Base-by-base conservation (phyloP, 2,329 filamentous ascomycete genomes). In the Stemphylium vesicarium region DNA sequence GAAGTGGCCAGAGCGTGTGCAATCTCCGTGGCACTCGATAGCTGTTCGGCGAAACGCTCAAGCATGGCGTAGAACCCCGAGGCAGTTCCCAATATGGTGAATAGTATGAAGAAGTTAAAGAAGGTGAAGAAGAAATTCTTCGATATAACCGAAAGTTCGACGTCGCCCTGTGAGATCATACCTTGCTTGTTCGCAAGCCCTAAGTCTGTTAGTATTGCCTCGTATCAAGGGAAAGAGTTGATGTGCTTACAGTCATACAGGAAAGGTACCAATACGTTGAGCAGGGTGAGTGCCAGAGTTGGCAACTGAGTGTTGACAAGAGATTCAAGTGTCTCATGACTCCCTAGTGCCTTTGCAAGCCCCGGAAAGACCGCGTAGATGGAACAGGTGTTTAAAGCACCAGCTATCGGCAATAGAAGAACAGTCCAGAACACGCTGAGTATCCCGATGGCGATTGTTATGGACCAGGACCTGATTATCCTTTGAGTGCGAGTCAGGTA, bases 41-140 rank as follows among this genome's bases (percentile, higher is more conserved):
- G 82, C 9, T 88, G 85, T 42, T 94, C 85, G 49, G 86, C 86
- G 41, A 98, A 81, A 22, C 81, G 79, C 51, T 84, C 77, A 69
- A 83, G 82, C 47, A 89, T 84, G 31, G 82, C 81, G 76, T 87
- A 87, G 69, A 96, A 90, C 49, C 88, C 86, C 35, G 89, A 86
- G 1, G 86, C 91, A 4, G 92, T 92, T 49, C 90, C 90, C 40
- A 96, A 90, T 22, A 95, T 84, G 1, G 94, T 96, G 74, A 98
- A 97, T 39, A 98, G 86, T 45, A 98, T 85, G 77, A 99, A 99
- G 53, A 98, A 91, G 77, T 99, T 99, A 85, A 99, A 98, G 77
- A 99, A 99, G 9, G 90, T 93, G 74, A 99, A 99, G 82, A 98
- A 96, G 79, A 98, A 99, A 76, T 98, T 99, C 79, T 99, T 99